A percentile compares a stretch with the other conserved stretches of the same genome.
Conservation (phyloP, 2,329 filamentous ascomycete genomes). For the Fusarium domesticum region DNA sequence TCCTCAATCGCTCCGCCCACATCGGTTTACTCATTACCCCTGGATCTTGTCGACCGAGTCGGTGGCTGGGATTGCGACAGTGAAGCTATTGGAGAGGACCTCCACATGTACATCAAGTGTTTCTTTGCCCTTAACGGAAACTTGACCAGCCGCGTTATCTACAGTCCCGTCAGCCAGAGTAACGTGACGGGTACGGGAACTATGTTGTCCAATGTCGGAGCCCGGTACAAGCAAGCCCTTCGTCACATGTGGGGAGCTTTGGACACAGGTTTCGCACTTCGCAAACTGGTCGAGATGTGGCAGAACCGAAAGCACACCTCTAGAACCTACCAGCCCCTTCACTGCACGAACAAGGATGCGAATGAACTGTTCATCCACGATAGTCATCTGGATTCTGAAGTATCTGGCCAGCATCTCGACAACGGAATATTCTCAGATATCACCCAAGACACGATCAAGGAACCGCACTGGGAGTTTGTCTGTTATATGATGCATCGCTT, state of each 20-base stretch:
- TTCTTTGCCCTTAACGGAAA: constrained; percentile 73
- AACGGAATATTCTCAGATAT: constrained; percentile 56
- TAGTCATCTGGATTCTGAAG: constrained; percentile 37
- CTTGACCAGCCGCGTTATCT: constrained; percentile 59
- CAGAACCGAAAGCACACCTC: constrained; percentile 55
- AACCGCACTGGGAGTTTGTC: constrained; percentile 54
- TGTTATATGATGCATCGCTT: constrained; percentile 61
- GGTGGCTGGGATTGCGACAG: constrained; percentile 70
- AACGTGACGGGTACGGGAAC: constrained; percentile 62
- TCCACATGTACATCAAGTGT: constrained; percentile 77
- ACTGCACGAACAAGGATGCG: constrained; percentile 45
- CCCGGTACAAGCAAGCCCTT: constrained; percentile 68
- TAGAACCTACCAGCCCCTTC: constrained; percentile 54
- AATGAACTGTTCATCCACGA: constrained; percentile 49
- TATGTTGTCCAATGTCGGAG: constrained; percentile 55
- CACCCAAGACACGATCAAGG: constrained; percentile 48
- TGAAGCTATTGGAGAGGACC: constrained; percentile 71
- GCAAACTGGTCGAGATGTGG: constrained; percentile 57
- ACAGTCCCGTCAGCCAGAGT: constrained; percentile 69
- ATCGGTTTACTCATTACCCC: constrained; percentile 69
- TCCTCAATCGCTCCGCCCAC: constrained; percentile 67
- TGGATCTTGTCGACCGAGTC: constrained; percentile 64
- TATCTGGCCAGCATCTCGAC: constrained; percentile 42
- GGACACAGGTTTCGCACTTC: constrained; percentile 64
- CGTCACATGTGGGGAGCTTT: constrained; percentile 75